Evolutionary conservation across 208 protist genomes (phyloP), one percentile per base, ranked within the genome.

Genomic region (Hexamita inflata): DNA sequence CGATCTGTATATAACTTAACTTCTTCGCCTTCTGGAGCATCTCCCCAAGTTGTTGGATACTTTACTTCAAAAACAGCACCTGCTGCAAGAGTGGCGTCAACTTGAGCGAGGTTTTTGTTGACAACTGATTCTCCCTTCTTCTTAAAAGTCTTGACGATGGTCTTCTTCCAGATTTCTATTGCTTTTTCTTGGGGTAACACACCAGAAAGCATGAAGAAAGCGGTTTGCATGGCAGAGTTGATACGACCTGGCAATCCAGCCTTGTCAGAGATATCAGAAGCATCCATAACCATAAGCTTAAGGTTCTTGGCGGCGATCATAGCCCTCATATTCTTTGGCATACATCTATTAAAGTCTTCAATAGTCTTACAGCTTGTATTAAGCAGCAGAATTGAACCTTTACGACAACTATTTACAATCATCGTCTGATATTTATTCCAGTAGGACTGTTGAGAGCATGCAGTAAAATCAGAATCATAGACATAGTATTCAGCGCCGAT

Each of bases 141-240:
- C 53, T 59, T 65, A 61, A 82, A 89, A n/a, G 78, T 84, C 42
- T 89, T 85, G 1, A 61, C 42, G 45, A 89, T 82, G 24, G 77
- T 68, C 35, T 88, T 60, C 53, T 85, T 86, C 24, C 88, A 67
- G 11, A 86, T 58, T 19, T 24, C 57, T 28, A 88, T 75, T 13
- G 85, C 85, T 26, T 80, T 9, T n/a, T 88, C 85, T 38, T 74
- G 7, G 35, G 80, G 80, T 1, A 83, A 26, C 59, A 89, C 82
- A 26, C 76, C 73, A 42, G 85, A 80, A 19, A 89, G 75, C 34
- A 80, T 70, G 76, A 89, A 89, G 85, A 89, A 89, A 35, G 67
- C 84, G 41, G 86, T 77, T 53, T 89, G 85, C 85, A 89, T 88
- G 45, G 87, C 58, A 82, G 86, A 88, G 66, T 89, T 89, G 60